Evolutionary conservation across 148 eudicot genomes (phyloP).

Genomic region (Dysphania ambrosioides): DNA sequence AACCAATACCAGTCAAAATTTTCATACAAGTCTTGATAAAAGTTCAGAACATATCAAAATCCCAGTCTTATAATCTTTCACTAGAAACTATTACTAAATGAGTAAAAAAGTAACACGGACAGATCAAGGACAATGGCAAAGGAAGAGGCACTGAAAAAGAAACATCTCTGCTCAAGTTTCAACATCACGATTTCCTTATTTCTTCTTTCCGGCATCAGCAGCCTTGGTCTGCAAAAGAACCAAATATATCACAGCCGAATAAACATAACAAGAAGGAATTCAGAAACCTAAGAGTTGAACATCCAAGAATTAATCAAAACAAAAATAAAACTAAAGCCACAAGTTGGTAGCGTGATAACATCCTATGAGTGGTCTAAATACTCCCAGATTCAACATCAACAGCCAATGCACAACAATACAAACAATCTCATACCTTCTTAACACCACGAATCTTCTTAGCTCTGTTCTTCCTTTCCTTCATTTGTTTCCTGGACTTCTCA

Average conservation of each 20-base stretch:
- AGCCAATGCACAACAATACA: neutral
- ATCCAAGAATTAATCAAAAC: no score
- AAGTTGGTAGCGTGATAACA: no score
- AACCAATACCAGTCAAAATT: neutral
- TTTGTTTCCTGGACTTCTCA: constrained; percentile 76
- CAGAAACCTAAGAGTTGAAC: no score
- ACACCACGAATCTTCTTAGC: constrained; percentile 83
- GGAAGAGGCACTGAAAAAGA: constrained; percentile 13
- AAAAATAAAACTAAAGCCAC: no score
- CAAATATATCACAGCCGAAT: no score
- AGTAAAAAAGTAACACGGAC: constrained; percentile 1
- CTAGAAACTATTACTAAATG: constrained; percentile 12
- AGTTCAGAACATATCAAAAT: neutral
- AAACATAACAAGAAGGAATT: no score
- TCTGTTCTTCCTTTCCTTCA: constrained; percentile 86
- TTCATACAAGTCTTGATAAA: neutral
- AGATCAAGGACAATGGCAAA: neutral
- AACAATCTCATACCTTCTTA: constrained; percentile 52
- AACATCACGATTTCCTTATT: constrained; percentile 24
- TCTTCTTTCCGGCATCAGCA: constrained; percentile 61
- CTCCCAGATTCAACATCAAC: neutral
- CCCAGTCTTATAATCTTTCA: constrained; percentile 1
- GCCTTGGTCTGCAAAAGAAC: constrained; percentile 47
- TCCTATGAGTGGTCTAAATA: neutral
- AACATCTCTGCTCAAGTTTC: neutral